Conservation (phyloP, 805 yeast genomes). For the Candida suzukii region DNA sequence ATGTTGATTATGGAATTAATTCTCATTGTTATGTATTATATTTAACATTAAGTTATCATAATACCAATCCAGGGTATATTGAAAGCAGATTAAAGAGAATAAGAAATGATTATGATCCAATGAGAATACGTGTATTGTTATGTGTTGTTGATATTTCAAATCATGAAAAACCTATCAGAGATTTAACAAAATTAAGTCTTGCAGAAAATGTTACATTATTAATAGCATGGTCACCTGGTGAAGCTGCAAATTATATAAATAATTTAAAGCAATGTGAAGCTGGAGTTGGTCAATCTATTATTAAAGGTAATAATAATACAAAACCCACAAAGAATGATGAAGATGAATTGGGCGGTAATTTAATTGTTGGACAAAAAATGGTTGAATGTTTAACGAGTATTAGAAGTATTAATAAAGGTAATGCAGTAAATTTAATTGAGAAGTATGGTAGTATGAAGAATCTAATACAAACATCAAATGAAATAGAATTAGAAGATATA, state of each 20-base stretch:
- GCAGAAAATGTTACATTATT: slow-evolving; percentile 42
- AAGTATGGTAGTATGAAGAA: slow-evolving; percentile 38
- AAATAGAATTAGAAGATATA: slow-evolving; percentile 24
- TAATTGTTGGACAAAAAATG: slow-evolving; percentile 36
- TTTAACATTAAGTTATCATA: slow-evolving; percentile 64
- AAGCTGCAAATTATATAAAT: slow-evolving; percentile 39
- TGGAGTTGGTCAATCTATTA: slow-evolving; percentile 23
- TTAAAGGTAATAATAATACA: slow-evolving; percentile 31
- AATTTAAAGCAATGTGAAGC: slow-evolving; percentile 26
- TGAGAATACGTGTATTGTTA: slow-evolving; percentile 41
- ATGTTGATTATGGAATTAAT: slow-evolving; percentile 60
- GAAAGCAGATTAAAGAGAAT: slow-evolving; percentile 43
- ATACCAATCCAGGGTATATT: slow-evolving; percentile 69
- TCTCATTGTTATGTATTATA: slow-evolving; percentile 51
- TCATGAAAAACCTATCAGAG: slow-evolving; percentile 40
- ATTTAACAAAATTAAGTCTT: slow-evolving; percentile 39
- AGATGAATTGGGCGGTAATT: slow-evolving; percentile 17
- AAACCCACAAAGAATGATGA: slow-evolving; percentile 11
- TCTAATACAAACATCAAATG: slow-evolving; percentile 28
- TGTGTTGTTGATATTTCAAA: slow-evolving; percentile 63
- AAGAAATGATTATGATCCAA: slow-evolving; percentile 23
- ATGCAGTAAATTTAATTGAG: slow-evolving; percentile 42
- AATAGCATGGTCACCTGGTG: slow-evolving; percentile 48
- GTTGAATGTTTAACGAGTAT: slow-evolving; percentile 39
- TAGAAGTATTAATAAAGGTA: slow-evolving; percentile 45